Base-by-base conservation (phyloP, 2,329 filamentous ascomycete genomes). In the Tolypocladium endophyticum region DNA sequence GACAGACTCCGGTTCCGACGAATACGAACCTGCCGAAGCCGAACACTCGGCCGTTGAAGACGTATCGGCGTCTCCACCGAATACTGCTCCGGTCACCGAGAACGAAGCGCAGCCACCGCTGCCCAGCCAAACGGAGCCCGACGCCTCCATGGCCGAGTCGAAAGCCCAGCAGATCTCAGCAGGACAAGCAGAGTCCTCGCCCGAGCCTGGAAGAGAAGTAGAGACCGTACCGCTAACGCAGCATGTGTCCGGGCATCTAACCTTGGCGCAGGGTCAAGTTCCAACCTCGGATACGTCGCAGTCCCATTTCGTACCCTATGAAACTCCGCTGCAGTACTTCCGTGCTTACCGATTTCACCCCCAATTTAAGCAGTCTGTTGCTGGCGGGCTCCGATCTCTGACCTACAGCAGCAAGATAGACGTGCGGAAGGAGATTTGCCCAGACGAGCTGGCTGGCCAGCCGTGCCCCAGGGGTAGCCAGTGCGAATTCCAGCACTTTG, bases 401-500 rank as follows among this genome's bases (percentile, higher is more conserved):
- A 97, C 92, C 52, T 97, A 93, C 76, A 97, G 90, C 76, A 90
- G 96, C 74, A 87, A 87, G 66, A 96, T 99, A 74, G 86, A 97
- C 71, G 80, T 86, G 30, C 80, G 84, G 62, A 86, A 83, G 66
- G 82, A 84, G 62, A 70, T 97, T 56, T 99, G 94, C 73, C 87
- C 85, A 43, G 87, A 84, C 67, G 90, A 96, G 73, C 76, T 89
- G 63, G 79, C 81, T 55, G 86, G 86, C 58, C 85, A 85, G 62
- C 77, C 80, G 65, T 97, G 94, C 64, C 73, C 81, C 36, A 87
- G 87, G 65, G 89, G 92, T 69, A 72, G 76, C 61, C 78, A 82
- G 59, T 99, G 94, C 75, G 77, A 84, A 59, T 87, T 78, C 65
- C 83, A 97, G 77, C 94, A 99, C 76, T 92, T 96, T 71, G 71